A percentile compares a stretch with the other conserved stretches of the same genome.
These are phyloP conservation scores for Globisporangium ultimum DNA, from an alignment of 352 stramenopile genomes.

Conservation along the genomic window DNA sequence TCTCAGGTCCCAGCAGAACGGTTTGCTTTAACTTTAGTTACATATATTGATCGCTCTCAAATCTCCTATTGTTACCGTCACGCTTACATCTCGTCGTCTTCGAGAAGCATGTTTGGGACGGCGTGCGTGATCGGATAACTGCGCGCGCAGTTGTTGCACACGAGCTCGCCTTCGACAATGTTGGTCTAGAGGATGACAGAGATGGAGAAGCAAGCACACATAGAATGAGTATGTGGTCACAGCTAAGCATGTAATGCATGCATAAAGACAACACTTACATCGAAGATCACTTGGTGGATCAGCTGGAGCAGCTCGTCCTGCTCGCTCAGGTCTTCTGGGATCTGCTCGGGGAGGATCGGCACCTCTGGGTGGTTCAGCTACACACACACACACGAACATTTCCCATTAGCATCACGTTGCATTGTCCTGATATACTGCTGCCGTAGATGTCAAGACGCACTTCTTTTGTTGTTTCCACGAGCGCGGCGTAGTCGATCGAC, in stretches of 20 bases:
- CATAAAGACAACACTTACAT: slow-evolving; percentile 35
- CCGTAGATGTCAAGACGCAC: slow-evolving; percentile 16
- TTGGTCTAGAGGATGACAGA: slow-evolving; percentile 45
- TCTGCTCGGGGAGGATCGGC: slow-evolving; percentile 58
- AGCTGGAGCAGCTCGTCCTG: slow-evolving; percentile 68
- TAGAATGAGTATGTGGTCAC: neutral
- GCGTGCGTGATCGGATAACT: slow-evolving; percentile 76
- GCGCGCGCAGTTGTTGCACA: slow-evolving; percentile 84
- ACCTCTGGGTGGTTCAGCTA: slow-evolving; percentile 82
- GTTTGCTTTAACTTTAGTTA: neutral
- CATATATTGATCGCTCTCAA: neutral
- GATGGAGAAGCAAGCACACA: slow-evolving; percentile 2
- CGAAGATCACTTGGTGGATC: slow-evolving; percentile 79
- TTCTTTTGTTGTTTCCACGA: slow-evolving; percentile 75
- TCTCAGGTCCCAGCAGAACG: too few relatives aligned
- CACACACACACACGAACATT: slow-evolving; percentile 1
- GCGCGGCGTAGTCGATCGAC: slow-evolving; percentile 78
- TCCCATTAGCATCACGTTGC: neutral
- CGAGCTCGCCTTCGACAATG: slow-evolving; percentile 78
- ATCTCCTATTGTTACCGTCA: neutral
- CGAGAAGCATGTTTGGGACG: slow-evolving; percentile 83
- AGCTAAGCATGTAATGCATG: neutral
- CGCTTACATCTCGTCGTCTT: slow-evolving; percentile 79
- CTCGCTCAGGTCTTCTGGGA: slow-evolving; percentile 52
- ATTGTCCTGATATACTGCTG: neutral